phyloP scores from a whole-genome alignment of 176 grass and related monocot species.

The Microstegium vimineum region DNA sequence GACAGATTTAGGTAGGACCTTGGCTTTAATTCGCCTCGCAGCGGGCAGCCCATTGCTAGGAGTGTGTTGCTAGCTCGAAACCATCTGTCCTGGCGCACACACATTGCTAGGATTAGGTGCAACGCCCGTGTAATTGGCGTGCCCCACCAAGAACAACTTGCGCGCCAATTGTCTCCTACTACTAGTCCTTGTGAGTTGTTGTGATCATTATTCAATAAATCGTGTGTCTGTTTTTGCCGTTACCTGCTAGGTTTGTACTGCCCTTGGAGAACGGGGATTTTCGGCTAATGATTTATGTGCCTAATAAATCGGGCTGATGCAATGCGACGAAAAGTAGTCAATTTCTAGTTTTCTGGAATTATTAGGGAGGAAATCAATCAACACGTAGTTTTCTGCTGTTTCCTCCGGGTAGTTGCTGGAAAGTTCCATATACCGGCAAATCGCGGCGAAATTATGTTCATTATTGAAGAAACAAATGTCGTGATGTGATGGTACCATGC shows the following conservation, averaged over 20 bases:
- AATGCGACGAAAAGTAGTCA: too few species aligned
- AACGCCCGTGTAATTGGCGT: not conserved
- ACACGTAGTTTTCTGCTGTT: not conserved
- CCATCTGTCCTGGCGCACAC: not conserved
- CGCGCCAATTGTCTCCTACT: not conserved
- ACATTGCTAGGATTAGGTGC: not conserved
- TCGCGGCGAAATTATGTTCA: not conserved
- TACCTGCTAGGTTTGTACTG: not conserved
- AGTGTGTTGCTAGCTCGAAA: not conserved
- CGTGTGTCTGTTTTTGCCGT: not conserved
- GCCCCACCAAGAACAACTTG: conserved; percentile 4
- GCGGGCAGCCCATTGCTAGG: not conserved
- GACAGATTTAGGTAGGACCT: conserved; percentile 32
- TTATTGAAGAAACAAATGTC: too few species aligned
- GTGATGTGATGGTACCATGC: not conserved
- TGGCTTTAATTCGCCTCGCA: conserved; percentile 7
- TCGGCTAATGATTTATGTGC: too few species aligned
- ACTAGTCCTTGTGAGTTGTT: not conserved
- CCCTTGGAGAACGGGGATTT: too few species aligned
- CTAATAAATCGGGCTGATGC: too few species aligned
- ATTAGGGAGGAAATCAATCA: not conserved
- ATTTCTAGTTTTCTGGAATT: conserved; percentile 21
- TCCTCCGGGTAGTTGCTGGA: conserved; percentile 22
- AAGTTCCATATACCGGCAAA: conserved; percentile 2
- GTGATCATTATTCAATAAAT: not conserved